These are phyloP conservation scores for Aspergillus sp. DNA, from an alignment of 2,329 filamentous ascomycete genomes.

Conservation along the genomic window DNA sequence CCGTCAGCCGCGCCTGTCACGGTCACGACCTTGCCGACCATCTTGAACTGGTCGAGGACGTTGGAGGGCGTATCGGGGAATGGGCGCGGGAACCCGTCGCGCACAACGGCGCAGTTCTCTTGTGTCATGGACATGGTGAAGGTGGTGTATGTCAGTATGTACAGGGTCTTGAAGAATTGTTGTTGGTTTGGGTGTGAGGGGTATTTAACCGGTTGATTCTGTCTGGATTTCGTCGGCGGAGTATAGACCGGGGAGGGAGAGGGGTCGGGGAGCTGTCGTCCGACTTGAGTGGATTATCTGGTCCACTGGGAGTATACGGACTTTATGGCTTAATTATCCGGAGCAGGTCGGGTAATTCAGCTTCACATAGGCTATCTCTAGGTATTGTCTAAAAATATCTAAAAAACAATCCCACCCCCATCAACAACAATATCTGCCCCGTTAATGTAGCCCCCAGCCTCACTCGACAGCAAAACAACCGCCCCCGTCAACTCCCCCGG, in stretches of 20 bases:
- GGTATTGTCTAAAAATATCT: background rate
- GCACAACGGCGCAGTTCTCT: constrained; percentile 28
- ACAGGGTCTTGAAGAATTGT: background rate
- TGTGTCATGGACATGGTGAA: constrained; percentile 42
- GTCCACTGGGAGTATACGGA: background rate
- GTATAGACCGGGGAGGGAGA: no score
- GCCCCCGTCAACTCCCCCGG: constrained; percentile 63
- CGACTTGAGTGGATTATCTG: no score
- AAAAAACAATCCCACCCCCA: constrained; percentile 36
- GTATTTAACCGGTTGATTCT: background rate
- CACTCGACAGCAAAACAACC: constrained; percentile 60
- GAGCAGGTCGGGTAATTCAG: background rate
- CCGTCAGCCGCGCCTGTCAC: constrained; percentile 50
- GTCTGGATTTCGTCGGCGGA: no score
- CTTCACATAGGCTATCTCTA: no score
- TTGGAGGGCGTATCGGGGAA: constrained; percentile 43
- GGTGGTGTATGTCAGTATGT: background rate
- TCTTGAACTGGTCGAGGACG: constrained; percentile 47
- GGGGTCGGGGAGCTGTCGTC: no score
- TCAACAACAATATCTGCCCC: constrained; percentile 67
- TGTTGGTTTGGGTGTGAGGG: background rate
- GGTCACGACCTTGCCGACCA: constrained; percentile 43
- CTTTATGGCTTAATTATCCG: background rate
- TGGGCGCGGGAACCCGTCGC: constrained; percentile 39
- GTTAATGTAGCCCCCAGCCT: constrained; percentile 66